Base-by-base conservation (phyloP, 495 filamentous ascomycete genomes). In the Penicillium cosmopolitanum region DNA sequence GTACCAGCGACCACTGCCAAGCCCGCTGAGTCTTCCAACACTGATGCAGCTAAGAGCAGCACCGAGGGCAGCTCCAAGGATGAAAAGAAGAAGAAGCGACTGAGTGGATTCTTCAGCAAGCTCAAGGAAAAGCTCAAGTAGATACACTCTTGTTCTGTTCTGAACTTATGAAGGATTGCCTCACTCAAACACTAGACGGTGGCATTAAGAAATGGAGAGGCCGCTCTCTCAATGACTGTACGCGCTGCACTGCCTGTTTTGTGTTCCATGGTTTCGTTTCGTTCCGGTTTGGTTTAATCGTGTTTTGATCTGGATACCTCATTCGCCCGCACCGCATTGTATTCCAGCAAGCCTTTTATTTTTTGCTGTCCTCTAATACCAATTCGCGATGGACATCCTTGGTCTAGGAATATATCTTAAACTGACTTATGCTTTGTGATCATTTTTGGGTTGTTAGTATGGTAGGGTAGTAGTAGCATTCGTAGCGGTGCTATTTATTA, bases 101-200 rank as follows among this genome's bases (percentile, higher is more conserved):
- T 70, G 42, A 81, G 79, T 51, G 73, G 73, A 13, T 78, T 83
- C 56, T 83, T 84, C 64, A 63, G 64, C 19, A 81, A 75, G 64
- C 63, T 84, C 53, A 83, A 80, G 70, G 77, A 80, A 62, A 80
- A 79, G 76, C 66, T 80, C 48, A 78, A 77, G 58, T 75, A 74
- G 50, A 70, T 50, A 56, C 54, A n/a, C 34, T 11, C 16, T 21
- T 31, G 16, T 36, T 34, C 34, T 42, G 21, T 50, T 53, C 31
- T 56, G 36, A 33, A 28, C 31, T 50, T 50, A 34, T 16, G n/a
- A 42, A 50, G 51, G 58, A 51, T 53, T 53, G 35, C 23, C 21
- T 42, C 44, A 18, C 47, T 40, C 50, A 42, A 50, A 34, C 51
- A 31, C 40, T 52, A 25, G 50, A 33, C 15, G 18, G 38, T 40